Evolutionary conservation across 805 yeast genomes (phyloP).

Genomic region (Metschnikowia gelsemii): DNA sequence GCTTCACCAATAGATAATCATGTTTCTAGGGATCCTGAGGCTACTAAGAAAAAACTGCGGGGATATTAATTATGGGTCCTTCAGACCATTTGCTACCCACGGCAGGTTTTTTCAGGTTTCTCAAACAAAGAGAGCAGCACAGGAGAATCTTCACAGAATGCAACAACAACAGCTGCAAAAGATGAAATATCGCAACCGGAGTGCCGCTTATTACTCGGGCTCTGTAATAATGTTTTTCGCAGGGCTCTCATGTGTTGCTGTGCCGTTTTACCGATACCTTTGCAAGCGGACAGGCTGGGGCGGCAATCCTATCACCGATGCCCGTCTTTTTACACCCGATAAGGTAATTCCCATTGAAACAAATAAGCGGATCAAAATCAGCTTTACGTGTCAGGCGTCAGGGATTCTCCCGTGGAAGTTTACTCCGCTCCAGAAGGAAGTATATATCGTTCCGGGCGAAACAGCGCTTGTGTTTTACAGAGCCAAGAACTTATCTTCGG

Average conservation of each 20-base stretch:
- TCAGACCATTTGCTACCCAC: constrained; percentile 2
- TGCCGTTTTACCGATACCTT: constrained; percentile 85
- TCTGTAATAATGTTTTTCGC: constrained; percentile 70
- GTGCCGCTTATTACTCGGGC: constrained; percentile 63
- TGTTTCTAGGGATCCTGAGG: constrained; percentile 5
- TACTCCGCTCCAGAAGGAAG: constrained; percentile 91
- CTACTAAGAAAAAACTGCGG: constrained; percentile 5
- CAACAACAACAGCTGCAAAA: constrained; percentile 28
- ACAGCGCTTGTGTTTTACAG: constrained; percentile 94
- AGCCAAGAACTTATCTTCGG: constrained; percentile 81
- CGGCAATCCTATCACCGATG: constrained; percentile 91
- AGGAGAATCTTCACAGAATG: constrained; percentile 8
- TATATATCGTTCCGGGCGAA: constrained; percentile 91
- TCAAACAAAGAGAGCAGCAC: constrained; percentile 5
- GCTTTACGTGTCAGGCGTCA: constrained; percentile 89
- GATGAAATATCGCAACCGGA: constrained; percentile 41
- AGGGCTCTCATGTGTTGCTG: constrained; percentile 84
- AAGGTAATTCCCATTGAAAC: constrained; percentile 85
- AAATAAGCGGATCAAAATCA: constrained; percentile 74
- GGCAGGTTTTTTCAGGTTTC: constrained; percentile 5
- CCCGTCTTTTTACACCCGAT: constrained; percentile 76
- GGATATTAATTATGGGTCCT: background rate
- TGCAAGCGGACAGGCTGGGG: constrained; percentile 97
- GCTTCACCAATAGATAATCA: background rate
- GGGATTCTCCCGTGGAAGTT: constrained; percentile 92